Evolutionary conservation across 2,329 filamentous ascomycete genomes (phyloP).

Genomic region (Fusarium nelsonii): DNA sequence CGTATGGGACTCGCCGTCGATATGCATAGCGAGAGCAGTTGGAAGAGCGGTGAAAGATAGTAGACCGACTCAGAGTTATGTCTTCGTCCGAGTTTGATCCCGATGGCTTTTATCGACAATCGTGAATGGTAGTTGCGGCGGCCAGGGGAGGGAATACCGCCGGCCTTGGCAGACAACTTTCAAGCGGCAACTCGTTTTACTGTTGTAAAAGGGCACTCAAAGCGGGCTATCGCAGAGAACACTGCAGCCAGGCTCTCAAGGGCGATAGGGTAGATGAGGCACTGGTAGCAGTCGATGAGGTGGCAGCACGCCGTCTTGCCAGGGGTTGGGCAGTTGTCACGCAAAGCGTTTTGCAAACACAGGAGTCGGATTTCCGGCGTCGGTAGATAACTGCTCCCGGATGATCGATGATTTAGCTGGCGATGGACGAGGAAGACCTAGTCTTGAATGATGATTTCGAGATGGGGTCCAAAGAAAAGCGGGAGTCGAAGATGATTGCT

Average conservation of each 20-base stretch:
- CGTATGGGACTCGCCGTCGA: neutral
- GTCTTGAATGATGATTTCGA: neutral
- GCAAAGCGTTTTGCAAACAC: neutral
- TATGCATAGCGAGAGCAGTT: neutral
- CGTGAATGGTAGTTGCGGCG: neutral
- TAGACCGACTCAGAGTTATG: neutral
- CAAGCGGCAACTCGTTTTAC: neutral
- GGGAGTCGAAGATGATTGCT: neutral
- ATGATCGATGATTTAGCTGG: neutral
- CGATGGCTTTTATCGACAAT: neutral
- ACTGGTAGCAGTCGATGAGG: neutral
- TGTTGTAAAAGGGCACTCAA: neutral
- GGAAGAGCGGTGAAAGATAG: neutral
- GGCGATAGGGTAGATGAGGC: too few relatives aligned
- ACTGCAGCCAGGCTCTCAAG: neutral
- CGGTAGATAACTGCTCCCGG: neutral
- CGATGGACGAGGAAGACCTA: neutral
- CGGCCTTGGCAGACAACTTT: neutral
- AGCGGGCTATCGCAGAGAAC: neutral
- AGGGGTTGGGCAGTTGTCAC: neutral
- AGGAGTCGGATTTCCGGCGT: neutral
- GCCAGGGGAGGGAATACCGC: neutral
- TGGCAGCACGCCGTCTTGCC: neutral
- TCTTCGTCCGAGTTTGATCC: neutral
- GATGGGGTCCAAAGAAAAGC: neutral